A percentile compares a stretch with the other conserved stretches of the same genome.
phyloP scores from a whole-genome alignment of 108 stramenopile species.

The Conticribra guillardii region DNA sequence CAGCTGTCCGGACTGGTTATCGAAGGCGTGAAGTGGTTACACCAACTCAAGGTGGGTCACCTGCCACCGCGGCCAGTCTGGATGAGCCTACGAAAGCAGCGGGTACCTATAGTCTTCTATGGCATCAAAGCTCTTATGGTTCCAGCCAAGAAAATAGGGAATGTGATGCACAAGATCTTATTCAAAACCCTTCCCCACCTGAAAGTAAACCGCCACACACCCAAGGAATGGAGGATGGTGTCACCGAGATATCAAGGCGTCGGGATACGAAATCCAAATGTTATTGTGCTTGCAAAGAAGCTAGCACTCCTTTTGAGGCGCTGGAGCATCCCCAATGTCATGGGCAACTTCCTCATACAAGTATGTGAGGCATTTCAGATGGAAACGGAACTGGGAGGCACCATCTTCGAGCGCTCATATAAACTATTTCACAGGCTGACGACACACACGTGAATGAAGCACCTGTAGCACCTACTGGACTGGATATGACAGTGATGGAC shows the following conservation, averaged over 20 bases:
- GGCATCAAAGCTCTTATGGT: not conserved
- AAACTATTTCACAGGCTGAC: not conserved
- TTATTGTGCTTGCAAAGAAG: not conserved
- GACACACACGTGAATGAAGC: slow-evolving; percentile 8
- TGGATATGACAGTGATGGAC: not conserved
- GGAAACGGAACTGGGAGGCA: slow-evolving; percentile 5
- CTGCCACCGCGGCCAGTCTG: not conserved
- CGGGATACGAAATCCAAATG: not conserved
- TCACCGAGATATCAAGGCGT: not conserved
- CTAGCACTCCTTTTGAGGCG: not conserved
- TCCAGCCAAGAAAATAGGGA: not conserved
- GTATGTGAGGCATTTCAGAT: slow-evolving; percentile 5
- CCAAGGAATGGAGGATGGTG: not conserved
- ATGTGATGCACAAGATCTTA: not conserved
- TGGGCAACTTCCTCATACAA: not conserved
- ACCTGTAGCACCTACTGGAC: slow-evolving; percentile 11
- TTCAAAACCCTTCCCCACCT: not conserved
- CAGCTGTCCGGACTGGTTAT: not conserved
- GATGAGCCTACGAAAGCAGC: not conserved
- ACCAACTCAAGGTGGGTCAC: not conserved
- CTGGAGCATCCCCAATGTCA: not conserved
- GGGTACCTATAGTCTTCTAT: not conserved
- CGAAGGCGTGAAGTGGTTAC: not conserved
- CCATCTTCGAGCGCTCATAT: not conserved
- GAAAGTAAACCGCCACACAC: not conserved